These are phyloP conservation scores for Aspergillus fumigatiaffinis DNA, from an alignment of 2,329 filamentous ascomycete species.

Conservation along the genomic window DNA sequence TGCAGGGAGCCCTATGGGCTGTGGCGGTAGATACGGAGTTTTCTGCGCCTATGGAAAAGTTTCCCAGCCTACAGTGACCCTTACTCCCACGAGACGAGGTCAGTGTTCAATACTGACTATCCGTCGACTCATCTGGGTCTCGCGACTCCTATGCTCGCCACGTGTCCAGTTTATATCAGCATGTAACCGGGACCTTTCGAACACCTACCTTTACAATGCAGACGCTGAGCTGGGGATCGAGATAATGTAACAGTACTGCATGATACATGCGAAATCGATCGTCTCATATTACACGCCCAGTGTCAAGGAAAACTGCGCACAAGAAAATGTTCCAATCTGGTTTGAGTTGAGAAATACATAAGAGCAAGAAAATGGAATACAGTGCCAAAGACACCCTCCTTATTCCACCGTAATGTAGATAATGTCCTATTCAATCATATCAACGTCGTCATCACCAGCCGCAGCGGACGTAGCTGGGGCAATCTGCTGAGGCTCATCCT, in stretches of 20 bases:
- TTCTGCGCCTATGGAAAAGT: neutral
- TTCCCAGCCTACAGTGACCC: neutral
- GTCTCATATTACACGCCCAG: neutral
- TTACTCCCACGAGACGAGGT: neutral
- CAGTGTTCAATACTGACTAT: neutral
- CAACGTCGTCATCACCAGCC: constrained; percentile 55
- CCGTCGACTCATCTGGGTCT: neutral
- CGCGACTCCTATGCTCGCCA: neutral
- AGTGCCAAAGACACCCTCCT: neutral
- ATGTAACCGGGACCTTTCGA: neutral
- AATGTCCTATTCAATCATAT: constrained; percentile 62
- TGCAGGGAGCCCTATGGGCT: constrained; percentile 62
- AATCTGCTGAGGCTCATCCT: constrained; percentile 20
- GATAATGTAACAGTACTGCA: neutral
- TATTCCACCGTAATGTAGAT: neutral
- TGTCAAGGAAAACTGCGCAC: neutral
- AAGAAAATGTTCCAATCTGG: neutral
- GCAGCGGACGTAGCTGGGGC: constrained; percentile 31
- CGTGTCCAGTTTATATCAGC: neutral
- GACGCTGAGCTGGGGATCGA: neutral
- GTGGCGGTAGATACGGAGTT: constrained; percentile 49
- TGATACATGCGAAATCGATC: neutral
- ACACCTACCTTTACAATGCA: neutral
- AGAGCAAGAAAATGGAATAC: neutral
- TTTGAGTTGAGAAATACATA: neutral